Conservation (phyloP, 176 grass and related monocot genomes). For the Triticum monococcum region DNA sequence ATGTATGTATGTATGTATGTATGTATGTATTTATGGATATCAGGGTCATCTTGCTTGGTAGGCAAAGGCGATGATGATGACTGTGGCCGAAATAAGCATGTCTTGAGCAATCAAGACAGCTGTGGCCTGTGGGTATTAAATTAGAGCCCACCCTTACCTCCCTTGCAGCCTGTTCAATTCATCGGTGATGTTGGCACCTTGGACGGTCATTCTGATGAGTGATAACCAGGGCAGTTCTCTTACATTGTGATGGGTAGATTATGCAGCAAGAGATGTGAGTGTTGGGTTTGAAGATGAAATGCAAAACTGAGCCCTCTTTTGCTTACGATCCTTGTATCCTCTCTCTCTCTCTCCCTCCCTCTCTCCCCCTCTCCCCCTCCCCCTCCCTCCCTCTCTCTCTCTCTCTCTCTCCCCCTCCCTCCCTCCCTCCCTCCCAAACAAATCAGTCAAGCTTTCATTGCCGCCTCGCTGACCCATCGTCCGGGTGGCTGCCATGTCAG, state of each 20-base stretch:
- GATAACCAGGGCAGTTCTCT: neutral
- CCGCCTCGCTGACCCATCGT: neutral
- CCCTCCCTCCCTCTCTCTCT: too few relatives aligned
- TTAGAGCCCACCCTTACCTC: neutral
- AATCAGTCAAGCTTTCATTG: neutral
- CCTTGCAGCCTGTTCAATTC: neutral
- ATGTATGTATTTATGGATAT: neutral
- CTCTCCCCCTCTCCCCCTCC: too few relatives aligned
- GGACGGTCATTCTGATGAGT: conserved; percentile 14
- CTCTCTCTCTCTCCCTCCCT: too few relatives aligned
- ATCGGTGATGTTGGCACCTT: neutral
- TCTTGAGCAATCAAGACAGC: conserved; percentile 7
- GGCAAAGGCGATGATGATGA: conserved; percentile 6
- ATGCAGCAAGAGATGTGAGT: neutral
- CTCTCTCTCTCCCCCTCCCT: too few relatives aligned
- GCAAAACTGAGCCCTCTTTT: neutral
- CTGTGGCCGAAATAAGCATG: neutral
- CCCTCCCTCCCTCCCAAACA: neutral
- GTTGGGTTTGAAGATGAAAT: neutral
- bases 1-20: neutral
- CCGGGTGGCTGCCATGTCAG: neutral
- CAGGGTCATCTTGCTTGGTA: neutral
- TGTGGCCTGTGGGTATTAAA: neutral
- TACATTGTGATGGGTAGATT: neutral
- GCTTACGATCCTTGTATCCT: too few relatives aligned